Evolutionary conservation across 2,329 filamentous ascomycete species (phyloP).

Genomic region (Neocatenulostroma microsporum): DNA sequence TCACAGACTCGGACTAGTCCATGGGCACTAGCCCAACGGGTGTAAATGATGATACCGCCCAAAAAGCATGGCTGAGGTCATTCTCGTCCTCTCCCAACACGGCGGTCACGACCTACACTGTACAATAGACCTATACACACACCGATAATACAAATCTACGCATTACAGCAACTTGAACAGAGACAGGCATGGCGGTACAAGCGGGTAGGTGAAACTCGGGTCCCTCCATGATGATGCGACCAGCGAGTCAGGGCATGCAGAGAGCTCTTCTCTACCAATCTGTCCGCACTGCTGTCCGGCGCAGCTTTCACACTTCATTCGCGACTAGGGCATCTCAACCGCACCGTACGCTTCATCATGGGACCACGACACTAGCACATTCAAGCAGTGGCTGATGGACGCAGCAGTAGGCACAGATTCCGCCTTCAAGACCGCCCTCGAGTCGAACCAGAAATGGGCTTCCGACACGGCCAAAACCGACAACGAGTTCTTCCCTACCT

Average conservation of each 20-base stretch:
- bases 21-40: no score
- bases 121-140: no score
- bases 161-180: background rate
- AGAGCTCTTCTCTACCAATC: no score
- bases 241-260: constrained; percentile 2
- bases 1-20: no score
- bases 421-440: constrained; percentile 45
- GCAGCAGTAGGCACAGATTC: no score
- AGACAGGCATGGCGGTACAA: background rate
- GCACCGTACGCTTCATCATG: constrained; percentile 2
- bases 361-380: background rate
- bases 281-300: no score
- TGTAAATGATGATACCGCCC: no score
- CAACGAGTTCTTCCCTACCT: constrained; percentile 61
- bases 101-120: no score
- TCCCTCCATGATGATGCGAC: background rate
- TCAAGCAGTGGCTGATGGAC: background rate
- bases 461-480: constrained; percentile 56
- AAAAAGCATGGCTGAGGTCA: no score
- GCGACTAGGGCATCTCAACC: background rate
- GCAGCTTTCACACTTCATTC: no score
- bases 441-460: constrained; percentile 64
- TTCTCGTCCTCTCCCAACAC: no score
- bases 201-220: constrained; percentile 5
- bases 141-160: background rate